These are phyloP conservation scores for Barbarea vulgaris DNA, from an alignment of 345 rosid genomes.

Conservation along the genomic window DNA sequence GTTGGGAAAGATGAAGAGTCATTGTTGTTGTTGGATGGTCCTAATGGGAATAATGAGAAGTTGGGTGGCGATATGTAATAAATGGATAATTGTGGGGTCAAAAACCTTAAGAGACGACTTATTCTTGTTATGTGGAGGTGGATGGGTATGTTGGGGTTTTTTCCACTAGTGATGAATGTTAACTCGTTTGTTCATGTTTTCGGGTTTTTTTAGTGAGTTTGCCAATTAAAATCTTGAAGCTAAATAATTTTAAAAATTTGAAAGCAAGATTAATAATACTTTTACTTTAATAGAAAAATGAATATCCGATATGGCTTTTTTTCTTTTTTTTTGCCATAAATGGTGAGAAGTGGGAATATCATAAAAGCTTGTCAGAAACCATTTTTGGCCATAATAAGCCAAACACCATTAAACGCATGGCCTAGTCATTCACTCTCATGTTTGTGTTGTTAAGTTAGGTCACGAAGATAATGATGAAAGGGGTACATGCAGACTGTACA, in stretches of 20 bases:
- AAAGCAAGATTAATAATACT: not conserved
- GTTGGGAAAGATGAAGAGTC: conserved; percentile 45
- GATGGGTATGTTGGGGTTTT: not conserved
- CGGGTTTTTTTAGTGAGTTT: conserved; percentile 13
- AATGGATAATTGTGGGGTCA: conserved; percentile 14
- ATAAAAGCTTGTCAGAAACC: conserved; percentile 26
- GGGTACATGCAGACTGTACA: not conserved
- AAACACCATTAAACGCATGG: conserved; percentile 20
- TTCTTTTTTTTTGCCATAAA: conserved; percentile 4
- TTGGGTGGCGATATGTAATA: conserved; percentile 37
- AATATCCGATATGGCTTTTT: not conserved
- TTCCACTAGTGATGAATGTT: conserved; percentile 19
- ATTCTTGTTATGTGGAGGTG: conserved; percentile 1
- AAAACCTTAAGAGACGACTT: conserved; percentile 17
- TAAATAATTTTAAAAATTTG: not conserved
- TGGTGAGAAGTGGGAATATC: conserved; percentile 28
- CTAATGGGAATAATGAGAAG: conserved; percentile 44
- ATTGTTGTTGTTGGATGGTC: conserved; percentile 37
- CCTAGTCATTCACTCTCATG: not conserved
- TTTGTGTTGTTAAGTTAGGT: conserved; percentile 11
- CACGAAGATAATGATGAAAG: conserved; percentile 18
- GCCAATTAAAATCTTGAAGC: conserved; percentile 21
- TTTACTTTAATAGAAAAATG: not conserved
- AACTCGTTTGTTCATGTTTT: conserved; percentile 19
- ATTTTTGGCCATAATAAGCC: conserved; percentile 20